Base-by-base conservation (phyloP, 73 alveolate species). In the Tetrahymena elliotti region DNA sequence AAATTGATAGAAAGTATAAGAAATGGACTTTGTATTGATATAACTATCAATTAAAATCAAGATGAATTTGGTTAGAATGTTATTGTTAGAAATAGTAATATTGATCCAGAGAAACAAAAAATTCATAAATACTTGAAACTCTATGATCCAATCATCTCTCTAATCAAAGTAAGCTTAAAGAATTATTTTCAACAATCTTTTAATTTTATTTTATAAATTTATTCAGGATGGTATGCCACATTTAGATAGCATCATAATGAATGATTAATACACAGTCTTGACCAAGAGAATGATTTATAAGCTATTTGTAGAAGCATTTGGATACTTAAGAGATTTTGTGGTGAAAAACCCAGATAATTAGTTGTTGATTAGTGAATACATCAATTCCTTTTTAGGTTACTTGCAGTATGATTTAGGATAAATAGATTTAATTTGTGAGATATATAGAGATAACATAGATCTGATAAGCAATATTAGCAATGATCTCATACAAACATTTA, bases 381-480 rank as follows among this genome's bases (percentile, higher is more conserved):
- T 96, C 11, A 27, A 95, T 93, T 83, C 52, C 33, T 53, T 84
- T 36, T 40, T 95, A 24, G 92, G 93, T 37, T 83, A 92, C 68
- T 16, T 96, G 33, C 92, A 95, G 15, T 54, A 95, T 33, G 96
- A 94, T 53, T 93, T 96, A 20, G 97, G 96, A n/a, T 95, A 96
- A 93, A 95, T 96, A 18, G 95, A 96, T 36, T 95, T 96, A 52
- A 96, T 96, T 9, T 96, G 98, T 93, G 98, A 96, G 83, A 96
- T 96, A 35, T 96, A 93, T 83, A 96, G 40, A 68, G 96, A 96
- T 68, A 96, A 96, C 47, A 33, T 37, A 12, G 93, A 93, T 12
- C 39, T 96, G n/a, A 37, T 96, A 4, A 47, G 53, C 8, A 92
- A 93, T 27, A 96, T 83, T 31, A 95, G 53, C 92, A 93, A 52